Evolutionary conservation across 345 rosid species (phyloP), one percentile per base, ranked within the genome.

Genomic region (Salix dunnii): DNA sequence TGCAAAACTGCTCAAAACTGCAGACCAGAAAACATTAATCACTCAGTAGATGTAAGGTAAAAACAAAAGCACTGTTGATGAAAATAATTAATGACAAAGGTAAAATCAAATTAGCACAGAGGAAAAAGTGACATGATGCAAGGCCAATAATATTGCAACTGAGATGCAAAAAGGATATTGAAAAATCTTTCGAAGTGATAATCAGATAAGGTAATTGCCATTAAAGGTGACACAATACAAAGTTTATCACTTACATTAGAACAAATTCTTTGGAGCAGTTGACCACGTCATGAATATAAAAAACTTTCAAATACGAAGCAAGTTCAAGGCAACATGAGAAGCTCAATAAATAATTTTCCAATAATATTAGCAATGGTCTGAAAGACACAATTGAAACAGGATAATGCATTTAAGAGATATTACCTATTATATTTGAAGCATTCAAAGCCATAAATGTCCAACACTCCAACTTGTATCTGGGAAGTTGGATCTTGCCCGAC

Each of bases 1-100:
- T 95, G 87, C 99, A 95, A 81, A 95, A 96, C 86, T 96, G 99
- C 86, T 96, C 99, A 87, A 96, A 96, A 83, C 99, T 96, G 90
- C 77, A 73, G 63, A 83, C 71, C 55, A 76, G 31, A 77, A 76
- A 55, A 78, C 49, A 66, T 28, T 76, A 76, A 67, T 75, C 48
- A 73, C 48, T 66, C 25, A 23, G 64, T 60, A 13, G 33, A 51
- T 30, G 20, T n/a, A 73, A 27, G 30, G 6, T 18, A 8, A 68
- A 36, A 55, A 48, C 42, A 67, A 13, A 27, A 58, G 25, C 27
- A 58, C 38, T 20, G 27, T 9, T 51, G 40, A 49, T 35, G 43
- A 43, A 20, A 70, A 65, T 9, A 46, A 5, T 6, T 27, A 2
- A 43, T 12, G 49, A 14, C 4, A 46, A 58, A 14, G 33, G 35